Base-by-base conservation (phyloP, 495 filamentous ascomycete species). In the Penicillium cosmopolitanum region DNA sequence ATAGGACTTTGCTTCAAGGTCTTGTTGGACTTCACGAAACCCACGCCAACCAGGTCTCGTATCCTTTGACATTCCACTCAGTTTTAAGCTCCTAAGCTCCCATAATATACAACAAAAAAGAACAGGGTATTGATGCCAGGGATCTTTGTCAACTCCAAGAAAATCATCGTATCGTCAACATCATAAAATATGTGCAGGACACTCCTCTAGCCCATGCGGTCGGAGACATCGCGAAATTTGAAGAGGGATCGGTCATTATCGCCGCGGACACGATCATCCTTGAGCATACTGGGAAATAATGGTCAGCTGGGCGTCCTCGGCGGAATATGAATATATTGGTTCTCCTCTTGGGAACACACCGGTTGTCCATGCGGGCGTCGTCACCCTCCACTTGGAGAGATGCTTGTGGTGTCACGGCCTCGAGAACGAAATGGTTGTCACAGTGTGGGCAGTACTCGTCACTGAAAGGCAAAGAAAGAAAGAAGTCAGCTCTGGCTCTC, bases 401-500 rank as follows among this genome's bases (percentile, higher is more conserved):
- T 9, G 92, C 81, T 74, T 92, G 89, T 10, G 95, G 90, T 19
- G 87, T 90, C 56, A 88, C 69, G 23, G 95, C 95, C 16, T 97
- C 93, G 57, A 98, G 76, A 21, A 98, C 89, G 69, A 92, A 98
- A 75, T 98, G 95, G 74, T 98, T 98, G 73, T 98, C 95, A 80
- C 95, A 98, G 77, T 97, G 90, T n/a, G 95, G 96, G 78, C 95
- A 98, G 79, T 96, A 98, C 75, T 98, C 96, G 80, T 98, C 96
- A 72, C 91, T 91, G 35, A 36, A 60, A 35, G 25, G 55, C 40
- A 47, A 18, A n/a, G 4, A 25, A 31, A 31, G 28, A 1, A 21
- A 40, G 16, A 28, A 38, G 23, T 33, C 48, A 46, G 52, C 43
- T 61, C 43, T 61, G 12, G 42, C 18, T 12, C 16, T 16, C 12